Evolutionary conservation across 768 basidiomycete genomes (phyloP).

Genomic region (Boletales sp.): DNA sequence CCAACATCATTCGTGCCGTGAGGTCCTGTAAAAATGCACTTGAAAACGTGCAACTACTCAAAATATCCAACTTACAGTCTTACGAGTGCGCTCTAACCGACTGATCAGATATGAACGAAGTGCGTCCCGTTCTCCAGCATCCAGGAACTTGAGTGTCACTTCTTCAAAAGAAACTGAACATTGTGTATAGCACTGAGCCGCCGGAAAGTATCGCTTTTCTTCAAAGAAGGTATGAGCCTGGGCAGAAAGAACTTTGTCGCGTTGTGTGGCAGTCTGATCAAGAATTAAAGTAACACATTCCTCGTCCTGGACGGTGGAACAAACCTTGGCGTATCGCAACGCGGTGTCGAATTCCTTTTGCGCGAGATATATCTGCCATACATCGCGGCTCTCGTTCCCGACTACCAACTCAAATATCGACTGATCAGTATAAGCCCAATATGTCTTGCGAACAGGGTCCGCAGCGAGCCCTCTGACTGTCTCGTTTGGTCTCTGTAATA

Average conservation of each 20-base stretch:
- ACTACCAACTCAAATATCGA: constrained; percentile 86
- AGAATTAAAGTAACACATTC: not conserved
- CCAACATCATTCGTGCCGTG: constrained; percentile 95
- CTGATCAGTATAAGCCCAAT: constrained; percentile 90
- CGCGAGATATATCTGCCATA: constrained; percentile 89
- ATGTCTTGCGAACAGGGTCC: constrained; percentile 86
- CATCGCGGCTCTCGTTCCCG: constrained; percentile 86
- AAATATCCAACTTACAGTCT: constrained; percentile 53
- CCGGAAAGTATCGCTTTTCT: constrained; percentile 80
- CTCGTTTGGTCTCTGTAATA: constrained; percentile 68
- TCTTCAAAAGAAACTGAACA: constrained; percentile 88
- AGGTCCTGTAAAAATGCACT: constrained; percentile 54
- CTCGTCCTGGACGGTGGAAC: constrained; percentile 9
- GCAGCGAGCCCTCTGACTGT: constrained; percentile 68
- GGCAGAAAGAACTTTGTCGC: constrained; percentile 77
- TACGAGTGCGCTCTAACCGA: constrained; percentile 79
- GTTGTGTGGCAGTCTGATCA: constrained; percentile 78
- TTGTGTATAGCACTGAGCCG: constrained; percentile 90
- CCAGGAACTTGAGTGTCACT: constrained; percentile 85
- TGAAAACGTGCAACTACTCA: not conserved
- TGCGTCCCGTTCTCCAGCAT: constrained; percentile 86
- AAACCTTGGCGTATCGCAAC: constrained; percentile 76
- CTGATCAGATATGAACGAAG: constrained; percentile 87
- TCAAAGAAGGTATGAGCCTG: constrained; percentile 82
- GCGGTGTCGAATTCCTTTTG: constrained; percentile 77